Conservation (phyloP, 116 monocot species). For the Phalaenopsis hybrid region DNA sequence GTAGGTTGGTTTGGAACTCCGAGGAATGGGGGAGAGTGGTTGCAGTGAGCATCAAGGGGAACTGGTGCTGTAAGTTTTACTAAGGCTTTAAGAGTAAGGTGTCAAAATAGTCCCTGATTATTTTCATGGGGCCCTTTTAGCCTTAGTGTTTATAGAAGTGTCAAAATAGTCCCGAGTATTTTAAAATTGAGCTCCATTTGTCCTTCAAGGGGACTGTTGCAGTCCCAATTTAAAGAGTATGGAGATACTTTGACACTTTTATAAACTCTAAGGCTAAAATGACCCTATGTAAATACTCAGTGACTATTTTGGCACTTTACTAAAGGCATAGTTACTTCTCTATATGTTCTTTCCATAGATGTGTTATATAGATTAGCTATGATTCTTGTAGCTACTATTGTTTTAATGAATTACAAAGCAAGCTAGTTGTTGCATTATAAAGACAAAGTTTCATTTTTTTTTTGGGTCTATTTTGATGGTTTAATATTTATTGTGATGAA, state of each 20-base stretch:
- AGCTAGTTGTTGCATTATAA: background rate
- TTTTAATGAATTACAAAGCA: background rate
- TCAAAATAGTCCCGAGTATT: too few relatives aligned
- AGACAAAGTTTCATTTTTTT: background rate
- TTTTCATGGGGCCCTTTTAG: too few relatives aligned
- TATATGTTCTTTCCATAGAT: constrained; percentile 1
- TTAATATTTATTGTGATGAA: background rate
- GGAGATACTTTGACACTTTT: too few relatives aligned
- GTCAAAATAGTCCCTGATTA: too few relatives aligned
- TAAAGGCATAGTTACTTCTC: background rate
- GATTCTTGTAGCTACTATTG: constrained; percentile 3
- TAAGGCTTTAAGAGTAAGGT: too few relatives aligned
- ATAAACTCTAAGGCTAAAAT: too few relatives aligned
- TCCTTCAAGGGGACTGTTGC: too few relatives aligned
- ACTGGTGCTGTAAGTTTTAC: constrained; percentile 8
- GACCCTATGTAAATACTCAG: too few relatives aligned
- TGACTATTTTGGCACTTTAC: too few relatives aligned
- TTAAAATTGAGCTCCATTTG: too few relatives aligned
- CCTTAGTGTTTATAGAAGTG: too few relatives aligned
- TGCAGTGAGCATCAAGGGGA: constrained; percentile 5
- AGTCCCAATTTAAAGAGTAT: too few relatives aligned
- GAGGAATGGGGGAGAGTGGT: background rate
- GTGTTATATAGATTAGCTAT: background rate
- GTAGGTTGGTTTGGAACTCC: constrained; percentile 8
- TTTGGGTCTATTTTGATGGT: background rate